Percentiles rank a stretch among this genome's conserved stretches.
Evolutionary conservation across 2,329 filamentous ascomycete genomes (phyloP).

Genomic region (Dactylellina haptotyla): DNA sequence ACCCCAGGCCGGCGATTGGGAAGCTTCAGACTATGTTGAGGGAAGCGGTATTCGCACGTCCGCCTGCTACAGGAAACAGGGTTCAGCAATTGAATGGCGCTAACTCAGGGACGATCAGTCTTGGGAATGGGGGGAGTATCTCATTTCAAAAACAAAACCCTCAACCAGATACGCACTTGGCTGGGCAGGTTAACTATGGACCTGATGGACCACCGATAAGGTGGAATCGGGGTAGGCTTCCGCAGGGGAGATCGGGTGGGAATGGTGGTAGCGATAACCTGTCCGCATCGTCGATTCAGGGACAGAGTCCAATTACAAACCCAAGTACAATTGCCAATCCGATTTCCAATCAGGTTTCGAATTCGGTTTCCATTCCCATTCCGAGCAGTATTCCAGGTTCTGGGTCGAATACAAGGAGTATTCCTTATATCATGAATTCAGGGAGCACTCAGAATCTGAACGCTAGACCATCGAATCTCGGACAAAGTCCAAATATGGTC

Average conservation of each 20-base stretch:
- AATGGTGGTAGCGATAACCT: background rate
- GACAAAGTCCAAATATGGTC: background rate
- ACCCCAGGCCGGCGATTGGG: background rate
- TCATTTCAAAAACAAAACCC: too few species aligned
- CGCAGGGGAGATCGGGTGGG: background rate
- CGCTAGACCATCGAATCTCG: too few species aligned
- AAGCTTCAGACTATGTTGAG: background rate
- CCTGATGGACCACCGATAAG: too few species aligned
- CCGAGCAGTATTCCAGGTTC: too few species aligned
- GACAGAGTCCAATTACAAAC: background rate
- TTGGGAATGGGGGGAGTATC: background rate
- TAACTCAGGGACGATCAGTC: background rate
- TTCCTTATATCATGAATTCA: too few species aligned
- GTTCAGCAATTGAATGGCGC: background rate
- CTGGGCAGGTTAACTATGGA: too few species aligned
- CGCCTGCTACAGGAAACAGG: background rate
- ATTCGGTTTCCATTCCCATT: background rate
- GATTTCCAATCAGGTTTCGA: background rate
- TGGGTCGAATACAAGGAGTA: too few species aligned
- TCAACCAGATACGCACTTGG: too few species aligned
- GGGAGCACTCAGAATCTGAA: too few species aligned
- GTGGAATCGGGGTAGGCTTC: too few species aligned
- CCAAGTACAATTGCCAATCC: background rate
- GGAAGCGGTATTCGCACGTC: background rate
- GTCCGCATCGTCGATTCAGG: background rate